Evolutionary conservation across 345 rosid genomes (phyloP), one percentile per base, ranked within the genome.

Genomic region (Toxicodendron radicans): DNA sequence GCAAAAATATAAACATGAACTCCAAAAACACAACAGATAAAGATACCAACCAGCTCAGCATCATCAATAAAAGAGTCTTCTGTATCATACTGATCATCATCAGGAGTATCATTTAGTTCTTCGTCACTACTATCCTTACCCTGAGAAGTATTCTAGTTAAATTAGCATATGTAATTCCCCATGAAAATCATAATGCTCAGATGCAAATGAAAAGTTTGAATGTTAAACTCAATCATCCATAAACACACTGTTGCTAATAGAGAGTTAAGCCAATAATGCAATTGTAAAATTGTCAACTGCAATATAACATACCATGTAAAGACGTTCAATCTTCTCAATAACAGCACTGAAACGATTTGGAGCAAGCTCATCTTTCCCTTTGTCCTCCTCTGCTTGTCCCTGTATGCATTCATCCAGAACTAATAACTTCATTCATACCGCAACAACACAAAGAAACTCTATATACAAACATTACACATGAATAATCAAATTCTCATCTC

Each of bases 51-150:
- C 97, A 95, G 85, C 78, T 95, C 99, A 27, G 81, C 89, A 73
- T 95, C 99, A 71, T 95, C 99, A 64, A 95, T 95, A 79, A 95
- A 95, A 33, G 99, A 95, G 79, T 95, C 99, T 78, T 89, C 97
- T 4, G 99, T 92, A 77, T 95, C 99, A 79, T 95, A 95, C 68
- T 95, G 95, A 68, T 95, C 95, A 71, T 95, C 99, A 73, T 95
- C 95, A 1, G 95, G 97, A 64, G 82, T 78, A 82, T 92, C 92
- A 78, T 87, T 86, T 62, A 91, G 87, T 75, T 90, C 94, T 79
- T 90, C 99, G 61, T 95, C 99, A 68, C 99, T 92, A 75, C 98
- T 91, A 82, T 92, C 93, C 81, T 87, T 95, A 70, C 97, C 97
- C 99, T 95, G 88, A 41, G 53, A 79, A 68, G 62, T 11, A 81